Evolutionary conservation across 495 filamentous ascomycete genomes (phyloP).

Genomic region (Trichoderma orchidacearum): DNA sequence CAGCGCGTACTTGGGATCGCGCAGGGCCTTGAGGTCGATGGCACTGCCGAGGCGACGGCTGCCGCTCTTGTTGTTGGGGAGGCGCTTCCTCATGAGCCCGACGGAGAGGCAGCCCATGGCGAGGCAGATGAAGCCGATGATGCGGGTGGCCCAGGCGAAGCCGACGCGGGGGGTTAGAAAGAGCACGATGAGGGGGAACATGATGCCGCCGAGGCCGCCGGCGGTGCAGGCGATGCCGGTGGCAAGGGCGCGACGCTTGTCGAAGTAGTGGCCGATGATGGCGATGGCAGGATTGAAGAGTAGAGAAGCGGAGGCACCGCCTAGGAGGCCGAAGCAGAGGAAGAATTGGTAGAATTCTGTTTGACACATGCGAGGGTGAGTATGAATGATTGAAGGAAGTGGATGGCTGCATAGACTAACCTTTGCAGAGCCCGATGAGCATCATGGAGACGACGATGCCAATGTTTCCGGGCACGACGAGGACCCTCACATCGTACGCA

Average conservation of each 20-base stretch:
- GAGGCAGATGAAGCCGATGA: constrained; percentile 44
- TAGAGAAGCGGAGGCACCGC: constrained; percentile 41
- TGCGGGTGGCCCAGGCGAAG: constrained; percentile 44
- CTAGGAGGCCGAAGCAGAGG: constrained; percentile 42
- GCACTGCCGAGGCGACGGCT: constrained; percentile 4
- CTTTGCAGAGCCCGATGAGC: constrained; percentile 32
- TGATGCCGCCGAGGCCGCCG: constrained; percentile 45
- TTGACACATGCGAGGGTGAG: not conserved
- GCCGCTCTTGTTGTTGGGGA: constrained; percentile 19
- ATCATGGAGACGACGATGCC: constrained; percentile 40
- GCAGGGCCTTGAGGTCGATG: constrained; percentile 41
- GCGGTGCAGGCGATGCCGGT: constrained; percentile 51
- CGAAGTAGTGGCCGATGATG: constrained; percentile 53
- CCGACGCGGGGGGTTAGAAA: constrained; percentile 31
- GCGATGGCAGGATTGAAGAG: constrained; percentile 47
- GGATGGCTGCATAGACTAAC: constrained; percentile 10
- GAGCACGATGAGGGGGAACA: constrained; percentile 44
- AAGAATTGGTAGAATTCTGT: constrained; percentile 55
- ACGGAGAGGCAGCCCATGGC: constrained; percentile 38
- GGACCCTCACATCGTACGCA: constrained; percentile 38
- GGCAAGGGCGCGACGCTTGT: constrained; percentile 42
- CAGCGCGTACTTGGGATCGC: constrained; percentile 39
- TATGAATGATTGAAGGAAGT: constrained; percentile 5
- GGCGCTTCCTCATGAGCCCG: constrained; percentile 37
- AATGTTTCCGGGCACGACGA: constrained; percentile 37